A percentile compares a stretch with the other conserved stretches of the same genome.
Evolutionary conservation across 2,329 filamentous ascomycete species (phyloP).

Genomic region (Neodidymelliopsis sp.): DNA sequence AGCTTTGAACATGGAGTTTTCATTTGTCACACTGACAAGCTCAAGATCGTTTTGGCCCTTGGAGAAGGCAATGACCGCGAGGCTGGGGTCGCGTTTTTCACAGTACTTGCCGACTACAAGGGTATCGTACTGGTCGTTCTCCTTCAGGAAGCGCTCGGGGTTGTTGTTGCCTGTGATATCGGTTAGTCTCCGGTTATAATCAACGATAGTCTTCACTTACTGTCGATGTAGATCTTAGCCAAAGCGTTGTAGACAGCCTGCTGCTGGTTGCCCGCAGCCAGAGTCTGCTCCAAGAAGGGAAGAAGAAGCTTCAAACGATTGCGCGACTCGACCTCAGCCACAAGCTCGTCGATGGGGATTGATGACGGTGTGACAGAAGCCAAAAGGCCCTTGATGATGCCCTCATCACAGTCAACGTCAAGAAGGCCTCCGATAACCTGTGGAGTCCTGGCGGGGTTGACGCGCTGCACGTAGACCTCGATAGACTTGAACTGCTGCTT

Average conservation of each 20-base stretch:
- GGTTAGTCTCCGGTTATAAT: background rate
- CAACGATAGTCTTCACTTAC: constrained; percentile 44
- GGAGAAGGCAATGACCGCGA: constrained; percentile 92
- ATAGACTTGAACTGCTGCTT: constrained; percentile 99
- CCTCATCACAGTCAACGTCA: constrained; percentile 96
- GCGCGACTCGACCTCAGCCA: constrained; percentile 91
- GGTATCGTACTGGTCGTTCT: constrained; percentile 96
- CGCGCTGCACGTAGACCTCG: constrained; percentile 95
- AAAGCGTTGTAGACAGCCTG: constrained; percentile 97
- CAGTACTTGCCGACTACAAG: constrained; percentile 95
- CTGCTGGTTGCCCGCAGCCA: constrained; percentile 90
- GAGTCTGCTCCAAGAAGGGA: constrained; percentile 92
- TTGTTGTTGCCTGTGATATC: constrained; percentile 74
- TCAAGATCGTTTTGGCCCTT: constrained; percentile 98
- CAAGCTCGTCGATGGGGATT: constrained; percentile 93
- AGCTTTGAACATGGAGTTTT: constrained; percentile 99
- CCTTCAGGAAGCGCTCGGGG: constrained; percentile 95
- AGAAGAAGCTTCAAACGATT: constrained; percentile 95
- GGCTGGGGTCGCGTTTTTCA: constrained; percentile 95
- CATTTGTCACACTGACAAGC: constrained; percentile 96
- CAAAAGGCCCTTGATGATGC: constrained; percentile 91
- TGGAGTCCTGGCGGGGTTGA: constrained; percentile 90
- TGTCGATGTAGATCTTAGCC: constrained; percentile 99
- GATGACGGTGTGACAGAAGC: constrained; percentile 81
- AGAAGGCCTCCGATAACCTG: constrained; percentile 92